These are phyloP conservation scores for Pleurotus djamor DNA, from an alignment of 768 basidiomycete species.

Conservation along the genomic window DNA sequence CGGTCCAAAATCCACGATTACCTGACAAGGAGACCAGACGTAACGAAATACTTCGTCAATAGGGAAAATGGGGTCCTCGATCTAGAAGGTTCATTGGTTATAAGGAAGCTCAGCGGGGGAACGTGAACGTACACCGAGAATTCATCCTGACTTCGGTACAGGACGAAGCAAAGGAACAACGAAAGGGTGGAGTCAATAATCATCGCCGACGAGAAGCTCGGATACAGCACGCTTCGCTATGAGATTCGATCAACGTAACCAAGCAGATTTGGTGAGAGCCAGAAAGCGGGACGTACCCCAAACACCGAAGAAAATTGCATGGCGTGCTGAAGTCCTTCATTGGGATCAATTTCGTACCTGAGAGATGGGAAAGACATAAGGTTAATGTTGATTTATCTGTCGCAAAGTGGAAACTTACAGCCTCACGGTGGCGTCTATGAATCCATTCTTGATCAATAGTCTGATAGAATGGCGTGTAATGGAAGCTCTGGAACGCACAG, in stretches of 20 bases:
- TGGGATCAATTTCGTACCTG: background rate
- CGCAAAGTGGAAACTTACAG: background rate
- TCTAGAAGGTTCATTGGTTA: background rate
- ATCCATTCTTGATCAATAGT: background rate
- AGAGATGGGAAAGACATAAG: background rate
- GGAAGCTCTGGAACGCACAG: no score
- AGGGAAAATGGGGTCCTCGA: background rate
- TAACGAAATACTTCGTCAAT: background rate
- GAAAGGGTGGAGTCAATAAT: background rate
- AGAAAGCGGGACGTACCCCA: background rate
- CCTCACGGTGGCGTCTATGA: background rate
- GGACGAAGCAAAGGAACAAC: background rate
- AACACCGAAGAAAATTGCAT: background rate
- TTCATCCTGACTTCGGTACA: background rate
- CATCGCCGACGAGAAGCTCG: background rate
- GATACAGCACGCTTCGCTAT: background rate
- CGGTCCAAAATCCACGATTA: background rate
- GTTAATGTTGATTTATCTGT: background rate
- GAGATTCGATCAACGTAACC: background rate
- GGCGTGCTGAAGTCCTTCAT: background rate
- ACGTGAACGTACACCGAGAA: background rate
- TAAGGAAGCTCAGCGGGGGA: background rate
- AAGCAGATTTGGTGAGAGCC: background rate
- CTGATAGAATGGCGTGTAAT: no score
- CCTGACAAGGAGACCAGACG: background rate